These are phyloP conservation scores for Golubevia sp. DNA, from an alignment of 1,284 basidiomycete species.

Conservation along the genomic window DNA sequence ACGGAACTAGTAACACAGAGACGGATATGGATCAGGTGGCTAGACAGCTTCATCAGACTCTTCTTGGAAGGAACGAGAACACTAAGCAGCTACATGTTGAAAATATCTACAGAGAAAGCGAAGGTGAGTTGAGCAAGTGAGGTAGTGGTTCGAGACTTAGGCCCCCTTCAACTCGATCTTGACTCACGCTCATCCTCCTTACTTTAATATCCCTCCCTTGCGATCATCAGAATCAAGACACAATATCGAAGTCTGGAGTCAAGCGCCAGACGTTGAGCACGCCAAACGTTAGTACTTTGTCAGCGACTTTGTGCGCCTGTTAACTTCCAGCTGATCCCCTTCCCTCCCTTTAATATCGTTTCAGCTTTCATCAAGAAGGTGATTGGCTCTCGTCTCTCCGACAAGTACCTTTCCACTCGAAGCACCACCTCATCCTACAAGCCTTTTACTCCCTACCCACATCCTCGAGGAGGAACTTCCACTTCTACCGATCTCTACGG, in stretches of 20 bases:
- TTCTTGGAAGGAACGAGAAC: constrained; percentile 89
- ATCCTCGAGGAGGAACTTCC: constrained; percentile 15
- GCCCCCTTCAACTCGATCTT: background rate
- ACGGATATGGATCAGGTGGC: constrained; percentile 86
- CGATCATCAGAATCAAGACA: constrained; percentile 81
- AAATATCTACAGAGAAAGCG: constrained; percentile 73
- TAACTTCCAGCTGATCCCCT: constrained; percentile 87
- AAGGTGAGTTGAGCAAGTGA: constrained; percentile 21
- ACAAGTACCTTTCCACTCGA: constrained; percentile 46
- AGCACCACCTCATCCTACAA: constrained; percentile 35
- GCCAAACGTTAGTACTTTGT: too few relatives aligned
- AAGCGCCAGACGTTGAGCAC: constrained; percentile 73
- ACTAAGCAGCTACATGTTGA: constrained; percentile 96
- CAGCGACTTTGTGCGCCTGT: too few relatives aligned
- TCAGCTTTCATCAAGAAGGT: constrained; percentile 95
- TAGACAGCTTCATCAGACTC: constrained; percentile 84
- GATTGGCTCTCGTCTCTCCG: constrained; percentile 46
- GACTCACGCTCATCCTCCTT: background rate
- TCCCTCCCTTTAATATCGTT: constrained; percentile 91
- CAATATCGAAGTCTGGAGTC: constrained; percentile 85
- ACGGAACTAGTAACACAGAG: constrained; percentile 71
- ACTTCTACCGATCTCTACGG: constrained; percentile 1
- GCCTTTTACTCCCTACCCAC: constrained; percentile 31
- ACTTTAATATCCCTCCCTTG: constrained; percentile 64
- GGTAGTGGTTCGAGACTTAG: background rate